Base-by-base conservation (phyloP, 805 yeast genomes). In the Ogataea dorogensis region DNA sequence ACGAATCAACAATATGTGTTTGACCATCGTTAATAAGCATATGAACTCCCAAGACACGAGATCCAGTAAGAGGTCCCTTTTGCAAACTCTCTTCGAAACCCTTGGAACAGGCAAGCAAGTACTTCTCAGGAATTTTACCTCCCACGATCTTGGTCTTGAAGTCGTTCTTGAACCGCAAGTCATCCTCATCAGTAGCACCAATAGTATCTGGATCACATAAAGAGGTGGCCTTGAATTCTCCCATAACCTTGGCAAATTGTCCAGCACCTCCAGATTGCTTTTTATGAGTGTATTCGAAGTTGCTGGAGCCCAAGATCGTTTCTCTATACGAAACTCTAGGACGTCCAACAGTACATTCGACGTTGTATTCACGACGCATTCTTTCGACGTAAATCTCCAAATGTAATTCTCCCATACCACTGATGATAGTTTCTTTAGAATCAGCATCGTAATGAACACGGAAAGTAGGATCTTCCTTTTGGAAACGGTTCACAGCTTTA, bases 191-290 rank as follows among this genome's bases (percentile, higher is more conserved):
- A 19, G 49, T 36, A 16, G 51, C 49, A 26, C 54, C 55, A 27
- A 59, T 36, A 7, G 55, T 60, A 13, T 59, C 65, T 31, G 77
- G 79, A 33, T 75, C 84, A 31, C 75, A 58, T 36, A 88, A 79
- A 5, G 71, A 28, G 21, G 62, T 51, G 17, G 65, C 59, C 34
- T 56, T 64, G 66, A 89, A 61, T 39, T 70, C 74, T 60, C 99
- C 98, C 64, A 88, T 83, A 56, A 91, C 96, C 69, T 89, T 81
- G 65, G 96, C 98, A 60, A 80, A 93, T 72, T 93, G 99, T 68
- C 99, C 99, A 49, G 98, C 95, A 77, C 99, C 99, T 65, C 99
- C 99, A 58, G 91, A 77, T 71, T 93, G 99, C 61, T 88, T 91
- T 76, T 93, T 93, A 72, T 91, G 98, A 18, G 96, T 83, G 68